Evolutionary conservation across 306 rosid species (phyloP).

Genomic region (Dryas drummondii): DNA sequence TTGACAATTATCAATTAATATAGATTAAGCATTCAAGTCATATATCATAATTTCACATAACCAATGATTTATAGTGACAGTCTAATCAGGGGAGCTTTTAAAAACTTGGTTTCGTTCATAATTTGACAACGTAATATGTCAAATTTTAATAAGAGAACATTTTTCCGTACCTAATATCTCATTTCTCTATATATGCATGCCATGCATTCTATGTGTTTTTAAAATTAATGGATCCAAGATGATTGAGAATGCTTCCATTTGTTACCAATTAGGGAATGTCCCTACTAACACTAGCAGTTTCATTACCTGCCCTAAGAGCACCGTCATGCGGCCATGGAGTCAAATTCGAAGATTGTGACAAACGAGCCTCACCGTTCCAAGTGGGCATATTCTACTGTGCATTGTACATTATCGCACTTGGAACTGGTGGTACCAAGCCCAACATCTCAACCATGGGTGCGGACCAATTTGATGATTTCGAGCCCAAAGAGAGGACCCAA

Average conservation of each 20-base stretch:
- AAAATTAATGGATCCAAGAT: neutral
- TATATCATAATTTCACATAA: no score
- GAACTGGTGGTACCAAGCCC: slow-evolving; percentile 87
- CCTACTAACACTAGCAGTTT: slow-evolving; percentile 61
- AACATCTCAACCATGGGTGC: slow-evolving; percentile 94
- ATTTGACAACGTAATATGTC: no score
- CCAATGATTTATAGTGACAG: no score
- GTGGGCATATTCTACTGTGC: slow-evolving; percentile 60
- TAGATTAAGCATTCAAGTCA: no score
- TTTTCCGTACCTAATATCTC: no score
- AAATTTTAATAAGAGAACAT: no score
- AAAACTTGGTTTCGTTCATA: no score
- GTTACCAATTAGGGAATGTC: slow-evolving; percentile 54
- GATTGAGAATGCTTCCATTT: neutral
- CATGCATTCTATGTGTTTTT: neutral
- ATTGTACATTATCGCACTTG: slow-evolving; percentile 59
- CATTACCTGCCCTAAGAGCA: slow-evolving; percentile 61
- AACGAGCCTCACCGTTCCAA: slow-evolving; percentile 53
- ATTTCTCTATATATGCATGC: no score
- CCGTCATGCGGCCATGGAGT: slow-evolving; percentile 48
- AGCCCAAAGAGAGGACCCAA: slow-evolving; percentile 53
- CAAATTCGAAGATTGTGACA: slow-evolving; percentile 30
- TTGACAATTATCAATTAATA: no score
- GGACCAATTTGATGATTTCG: slow-evolving; percentile 78
- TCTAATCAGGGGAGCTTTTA: no score